A percentile compares a stretch with the other conserved stretches of the same genome.
Conservation (phyloP, 2,329 filamentous ascomycete species). For the Monilinia polystroma region DNA sequence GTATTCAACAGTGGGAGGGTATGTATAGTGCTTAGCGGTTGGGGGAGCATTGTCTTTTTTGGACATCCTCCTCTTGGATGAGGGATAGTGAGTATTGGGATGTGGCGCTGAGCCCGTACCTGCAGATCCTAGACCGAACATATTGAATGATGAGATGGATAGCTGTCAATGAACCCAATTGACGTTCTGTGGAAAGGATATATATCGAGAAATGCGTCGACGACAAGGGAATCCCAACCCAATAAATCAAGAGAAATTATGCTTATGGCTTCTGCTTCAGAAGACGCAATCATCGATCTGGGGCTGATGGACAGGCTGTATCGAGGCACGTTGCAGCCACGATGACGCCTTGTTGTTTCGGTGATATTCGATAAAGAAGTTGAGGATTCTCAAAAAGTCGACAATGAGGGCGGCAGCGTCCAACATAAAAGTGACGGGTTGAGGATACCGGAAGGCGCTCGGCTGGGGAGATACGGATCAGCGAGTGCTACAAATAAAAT, state of each 20-base stretch:
- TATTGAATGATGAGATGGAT: slow-evolving; percentile 11
- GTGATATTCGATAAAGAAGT: slow-evolving; percentile 10
- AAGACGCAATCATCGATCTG: slow-evolving; percentile 23
- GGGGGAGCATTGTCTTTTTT: slow-evolving; percentile 13
- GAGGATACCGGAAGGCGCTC: slow-evolving; percentile 19
- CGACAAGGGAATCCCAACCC: slow-evolving; percentile 18
- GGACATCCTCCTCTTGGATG: slow-evolving; percentile 16
- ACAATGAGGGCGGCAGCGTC: slow-evolving; percentile 22
- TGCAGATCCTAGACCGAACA: slow-evolving; percentile 22
- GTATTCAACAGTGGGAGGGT: slow-evolving; percentile 42
- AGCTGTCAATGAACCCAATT: slow-evolving; percentile 18
- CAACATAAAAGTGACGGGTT: slow-evolving; percentile 23
- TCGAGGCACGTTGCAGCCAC: slow-evolving; percentile 24
- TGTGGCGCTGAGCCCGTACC: slow-evolving; percentile 9
- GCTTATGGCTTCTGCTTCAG: slow-evolving; percentile 23
- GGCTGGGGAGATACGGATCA: slow-evolving; percentile 26
- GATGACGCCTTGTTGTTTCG: slow-evolving; percentile 23
- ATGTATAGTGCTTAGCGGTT: slow-evolving; percentile 9
- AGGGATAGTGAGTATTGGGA: slow-evolving; percentile 7
- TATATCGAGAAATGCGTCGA: slow-evolving; percentile 22
- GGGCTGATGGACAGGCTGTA: slow-evolving; percentile 16
- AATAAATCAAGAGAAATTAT: slow-evolving; percentile 19
- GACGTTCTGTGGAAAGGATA: slow-evolving; percentile 22
- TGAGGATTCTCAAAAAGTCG: slow-evolving; percentile 10
- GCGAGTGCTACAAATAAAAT: slow-evolving; percentile 25